These are phyloP conservation scores for Astragalus glycyphyllos DNA, from an alignment of 306 rosid genomes.

Conservation along the genomic window DNA sequence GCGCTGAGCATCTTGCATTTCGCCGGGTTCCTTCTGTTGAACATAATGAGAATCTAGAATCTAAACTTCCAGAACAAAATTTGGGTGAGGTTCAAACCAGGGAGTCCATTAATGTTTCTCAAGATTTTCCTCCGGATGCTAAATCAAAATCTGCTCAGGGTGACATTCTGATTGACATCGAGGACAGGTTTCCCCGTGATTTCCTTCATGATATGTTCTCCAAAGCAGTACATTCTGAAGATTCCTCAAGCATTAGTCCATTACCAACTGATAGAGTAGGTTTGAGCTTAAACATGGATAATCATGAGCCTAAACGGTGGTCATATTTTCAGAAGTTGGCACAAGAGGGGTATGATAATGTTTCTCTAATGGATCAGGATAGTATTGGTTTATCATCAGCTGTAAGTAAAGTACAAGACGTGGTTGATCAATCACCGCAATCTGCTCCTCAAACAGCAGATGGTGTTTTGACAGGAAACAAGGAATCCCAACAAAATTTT, in stretches of 20 bases:
- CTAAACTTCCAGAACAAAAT: slow-evolving; percentile 52
- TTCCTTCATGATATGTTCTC: slow-evolving; percentile 88
- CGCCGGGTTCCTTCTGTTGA: slow-evolving; percentile 55
- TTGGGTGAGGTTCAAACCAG: slow-evolving; percentile 50
- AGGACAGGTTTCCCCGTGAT: slow-evolving; percentile 87
- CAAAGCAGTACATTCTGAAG: slow-evolving; percentile 75
- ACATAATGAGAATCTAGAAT: slow-evolving; percentile 48
- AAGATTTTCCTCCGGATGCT: slow-evolving; percentile 48
- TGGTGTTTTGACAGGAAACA: slow-evolving; percentile 47
- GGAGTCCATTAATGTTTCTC: slow-evolving; percentile 48
- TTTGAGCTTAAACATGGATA: slow-evolving; percentile 78
- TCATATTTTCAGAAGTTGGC: slow-evolving; percentile 88
- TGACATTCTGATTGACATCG: slow-evolving; percentile 81
- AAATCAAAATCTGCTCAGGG: slow-evolving; percentile 62
- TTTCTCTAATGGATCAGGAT: slow-evolving; percentile 85
- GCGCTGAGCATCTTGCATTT: slow-evolving; percentile 47
- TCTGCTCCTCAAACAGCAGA: slow-evolving; percentile 51
- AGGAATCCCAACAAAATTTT: slow-evolving; percentile 55
- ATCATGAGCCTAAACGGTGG: slow-evolving; percentile 84
- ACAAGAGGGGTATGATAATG: slow-evolving; percentile 71
- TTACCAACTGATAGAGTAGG: slow-evolving; percentile 81
- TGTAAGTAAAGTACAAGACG: slow-evolving; percentile 51
- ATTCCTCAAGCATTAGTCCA: slow-evolving; percentile 55
- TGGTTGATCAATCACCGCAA: slow-evolving; percentile 51
- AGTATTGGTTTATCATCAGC: slow-evolving; percentile 58